Evolutionary conservation across 345 rosid genomes (phyloP).

Genomic region (Populus alba): DNA sequence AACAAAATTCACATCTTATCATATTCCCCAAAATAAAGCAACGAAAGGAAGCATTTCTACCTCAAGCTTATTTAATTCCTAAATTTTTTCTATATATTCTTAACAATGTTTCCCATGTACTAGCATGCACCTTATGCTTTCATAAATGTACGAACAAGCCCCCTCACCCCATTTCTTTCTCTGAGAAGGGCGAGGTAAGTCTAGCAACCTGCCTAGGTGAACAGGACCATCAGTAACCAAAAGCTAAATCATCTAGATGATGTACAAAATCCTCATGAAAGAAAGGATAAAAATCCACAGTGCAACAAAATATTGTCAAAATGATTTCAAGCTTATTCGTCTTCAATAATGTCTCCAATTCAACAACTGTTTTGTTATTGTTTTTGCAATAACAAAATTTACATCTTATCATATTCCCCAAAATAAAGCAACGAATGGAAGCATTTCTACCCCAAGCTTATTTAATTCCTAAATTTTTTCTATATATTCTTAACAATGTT

Average conservation of each 20-base stretch:
- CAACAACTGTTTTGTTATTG: neutral
- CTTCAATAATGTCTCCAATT: neutral
- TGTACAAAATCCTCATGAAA: neutral
- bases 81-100: neutral
- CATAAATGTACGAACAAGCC: neutral
- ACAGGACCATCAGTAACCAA: neutral
- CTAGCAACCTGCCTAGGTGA: too few relatives aligned
- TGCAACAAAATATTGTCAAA: neutral
- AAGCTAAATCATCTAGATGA: neutral
- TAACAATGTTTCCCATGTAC: neutral
- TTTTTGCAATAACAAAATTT: neutral
- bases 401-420: neutral
- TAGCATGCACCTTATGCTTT: neutral
- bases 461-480: neutral
- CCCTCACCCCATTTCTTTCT: neutral
- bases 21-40: neutral
- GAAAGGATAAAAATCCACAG: neutral
- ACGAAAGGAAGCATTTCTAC: neutral
- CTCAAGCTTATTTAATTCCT: neutral
- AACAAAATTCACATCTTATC: neutral
- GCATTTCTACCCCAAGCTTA: neutral
- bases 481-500: neutral
- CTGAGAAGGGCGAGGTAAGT: neutral
- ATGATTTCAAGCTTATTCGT: neutral
- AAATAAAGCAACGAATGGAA: neutral